Evolutionary conservation across 352 stramenopile species (phyloP), one percentile per base, ranked within the genome.

Genomic region (Saprolegnia parasitica): DNA sequence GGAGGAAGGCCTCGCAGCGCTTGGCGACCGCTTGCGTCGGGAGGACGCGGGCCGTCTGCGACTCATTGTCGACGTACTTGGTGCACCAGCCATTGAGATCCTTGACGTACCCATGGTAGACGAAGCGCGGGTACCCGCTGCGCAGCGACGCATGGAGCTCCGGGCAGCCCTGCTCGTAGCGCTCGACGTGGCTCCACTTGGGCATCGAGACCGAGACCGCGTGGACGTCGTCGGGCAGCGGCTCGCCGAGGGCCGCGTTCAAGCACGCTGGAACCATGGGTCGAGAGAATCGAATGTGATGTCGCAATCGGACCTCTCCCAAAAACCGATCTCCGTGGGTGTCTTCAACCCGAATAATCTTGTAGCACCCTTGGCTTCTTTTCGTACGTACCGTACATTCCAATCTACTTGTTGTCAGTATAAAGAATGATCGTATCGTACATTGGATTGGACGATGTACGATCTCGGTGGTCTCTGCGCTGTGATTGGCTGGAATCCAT

Each of bases 61-160:
- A 26, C 26, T 32, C 74, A 24, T 71, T 29, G 47, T 78, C 73
- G 32, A 88, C 65, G 58, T 73, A 35, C 29, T 35, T 35, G 66
- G 54, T 83, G 66, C n/a, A 81, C 50, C 76, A 72, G 42, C 65
- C 49, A 52, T 79, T 77, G 16, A 98, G 81, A 75, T 83, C 71
- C 46, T 87, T 71, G 32, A 98, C 85, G 49, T 91, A 74, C 32
- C 87, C 87, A 68, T 97, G 89, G 72, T 91, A 93, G 55, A 98
- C 91, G 78, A 98, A 98, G 64, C 93, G 89, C 60, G 93, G 93
- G 75, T 98, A 98, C 32, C 91, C 93, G 73, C 88, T 95, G 16
- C 77, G 80, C 74, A 98, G 79, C 32, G 81, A 82, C 16, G 75
- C 65, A 23, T 94, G 73, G 24, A 96, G 77, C 20, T 84, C 75